Percentiles rank a stretch among this genome's conserved stretches.
phyloP scores from a whole-genome alignment of 1,139 yeast species.

The Sugiyamaella pinicola region DNA sequence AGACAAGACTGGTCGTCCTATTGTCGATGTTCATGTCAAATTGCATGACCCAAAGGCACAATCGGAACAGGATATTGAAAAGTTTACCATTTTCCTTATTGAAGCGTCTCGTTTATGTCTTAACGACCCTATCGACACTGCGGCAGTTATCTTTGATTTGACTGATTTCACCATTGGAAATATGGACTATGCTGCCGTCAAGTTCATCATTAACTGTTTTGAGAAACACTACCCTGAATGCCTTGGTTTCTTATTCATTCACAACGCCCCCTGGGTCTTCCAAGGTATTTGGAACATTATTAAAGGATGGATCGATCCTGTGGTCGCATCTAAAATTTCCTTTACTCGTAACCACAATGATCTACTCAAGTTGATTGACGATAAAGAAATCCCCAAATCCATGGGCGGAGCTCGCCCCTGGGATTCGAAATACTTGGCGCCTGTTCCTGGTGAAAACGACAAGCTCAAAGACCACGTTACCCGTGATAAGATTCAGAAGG shows the following conservation, averaged over 20 bases:
- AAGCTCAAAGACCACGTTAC: constrained; percentile 48
- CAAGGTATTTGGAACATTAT: constrained; percentile 83
- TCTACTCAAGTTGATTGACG: constrained; percentile 56
- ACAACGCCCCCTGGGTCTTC: constrained; percentile 91
- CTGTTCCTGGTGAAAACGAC: constrained; percentile 54
- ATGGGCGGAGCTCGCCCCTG: constrained; percentile 68
- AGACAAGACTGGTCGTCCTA: constrained; percentile 67
- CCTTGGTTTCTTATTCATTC: constrained; percentile 71
- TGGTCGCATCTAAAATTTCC: constrained; percentile 75
- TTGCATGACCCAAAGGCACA: constrained; percentile 73
- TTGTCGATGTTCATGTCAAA: constrained; percentile 71
- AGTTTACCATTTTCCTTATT: constrained; percentile 64
- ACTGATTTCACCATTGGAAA: constrained; percentile 73
- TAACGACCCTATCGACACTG: constrained; percentile 67
- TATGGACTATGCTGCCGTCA: constrained; percentile 82
- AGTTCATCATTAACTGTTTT: constrained; percentile 72
- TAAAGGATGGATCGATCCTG: constrained; percentile 87
- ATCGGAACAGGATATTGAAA: constrained; percentile 64
- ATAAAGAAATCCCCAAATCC: constrained; percentile 56
- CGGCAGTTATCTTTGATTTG: constrained; percentile 74
- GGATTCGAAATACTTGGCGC: constrained; percentile 58
- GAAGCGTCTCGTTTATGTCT: constrained; percentile 69
- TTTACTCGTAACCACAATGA: constrained; percentile 69
- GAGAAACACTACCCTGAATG: constrained; percentile 91
- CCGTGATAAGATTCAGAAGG: constrained; percentile 47